Evolutionary conservation across 2,329 filamentous ascomycete species (phyloP), one percentile per base, ranked within the genome.

Genomic region (Volutella citrinella): DNA sequence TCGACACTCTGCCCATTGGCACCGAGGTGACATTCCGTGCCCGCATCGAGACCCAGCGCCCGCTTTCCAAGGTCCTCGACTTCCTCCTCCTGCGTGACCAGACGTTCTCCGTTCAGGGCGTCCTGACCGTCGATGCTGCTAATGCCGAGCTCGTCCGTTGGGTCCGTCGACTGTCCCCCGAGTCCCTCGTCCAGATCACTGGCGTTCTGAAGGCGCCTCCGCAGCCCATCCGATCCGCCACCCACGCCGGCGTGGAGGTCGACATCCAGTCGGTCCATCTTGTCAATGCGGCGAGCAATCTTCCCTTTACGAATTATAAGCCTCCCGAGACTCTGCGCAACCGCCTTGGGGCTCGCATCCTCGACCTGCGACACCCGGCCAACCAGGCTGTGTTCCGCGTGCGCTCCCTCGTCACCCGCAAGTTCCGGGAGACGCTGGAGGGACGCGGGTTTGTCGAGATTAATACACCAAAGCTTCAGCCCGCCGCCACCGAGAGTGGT

Each of bases 391-490:
- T 95, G 45, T 95, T 95, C 72, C 84, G 87, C 39, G 80, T 95
- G 30, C 87, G 93, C 47, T 84, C 88, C 5, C 82, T 80, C 17
- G 79, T 95, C 36, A 82, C 84, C 49, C 84, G 84, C 50, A 72
- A 85, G 17, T 96, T 95, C 73, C 84, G 90, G 30, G 64, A 74
- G 9, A 80, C 83, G 3, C 74, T 96, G 1, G 84, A 91, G 47
- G 70, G 74, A 4, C 71, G 83, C 43, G 83, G 80, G 12, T 96
- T 96, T 57, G 83, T 95, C 39, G 90, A 96, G 62, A 95, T 96
- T 40, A 88, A 95, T 57, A 95, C 88, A 0, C 90, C 90, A 3
- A 96, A 95, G 65, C 70, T 96, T 26, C 88, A 95, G 67, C 87
- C 87, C 3, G 82, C 85, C 10, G 90, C 90, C 2, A 95, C 90